Evolutionary conservation across 257 asterid genomes (phyloP), one percentile per base, ranked within the genome.

Genomic region (Salvia splendens): DNA sequence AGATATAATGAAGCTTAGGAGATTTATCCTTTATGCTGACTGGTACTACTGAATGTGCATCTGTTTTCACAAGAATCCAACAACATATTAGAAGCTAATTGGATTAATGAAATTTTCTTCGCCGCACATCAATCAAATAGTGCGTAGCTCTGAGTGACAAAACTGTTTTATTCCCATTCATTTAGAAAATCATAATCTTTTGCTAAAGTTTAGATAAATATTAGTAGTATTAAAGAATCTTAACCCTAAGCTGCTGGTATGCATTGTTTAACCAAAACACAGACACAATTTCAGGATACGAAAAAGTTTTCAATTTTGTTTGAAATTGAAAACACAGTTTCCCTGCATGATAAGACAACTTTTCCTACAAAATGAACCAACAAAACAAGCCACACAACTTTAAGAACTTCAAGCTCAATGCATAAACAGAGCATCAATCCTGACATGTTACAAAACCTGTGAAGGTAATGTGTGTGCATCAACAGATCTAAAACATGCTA

Each of bases 1-100:
- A 78, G 57, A 91, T 72, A 49, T 83, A 86, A 71, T 80, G 89
- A 75, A 93, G 97, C 87, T 81, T 88, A 20, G 99, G 99, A 58
- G 81, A 73, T 49, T 74, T 84, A 41, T 80, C 87, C 70, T 77
- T 88, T 65, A 84, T 78, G 72, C 69, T 81, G 46, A 90, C 80
- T 80, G 86, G 79, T 77, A 84, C 57, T 48, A 87, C 84, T 41
- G 95, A 85, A 65, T 68, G 80, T 61, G 87, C 88, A 76, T 81
- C 92, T 81, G 83, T 68, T 83, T 75, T 79, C 70, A 69, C 35
- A 72, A 60, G 50, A 49, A 77, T 24, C 41, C 65, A 64, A 48
- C 10, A 41, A 17, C 35, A 20, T 64, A 24, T 74, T 56, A 81
- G 54, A 55, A 65, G 53, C 54, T 14, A 62, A 5, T 41, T n/a